A percentile compares a stretch with the other conserved stretches of the same genome.
Conservation (phyloP, 116 monocot species). For the Papilionanthe hybrid region DNA sequence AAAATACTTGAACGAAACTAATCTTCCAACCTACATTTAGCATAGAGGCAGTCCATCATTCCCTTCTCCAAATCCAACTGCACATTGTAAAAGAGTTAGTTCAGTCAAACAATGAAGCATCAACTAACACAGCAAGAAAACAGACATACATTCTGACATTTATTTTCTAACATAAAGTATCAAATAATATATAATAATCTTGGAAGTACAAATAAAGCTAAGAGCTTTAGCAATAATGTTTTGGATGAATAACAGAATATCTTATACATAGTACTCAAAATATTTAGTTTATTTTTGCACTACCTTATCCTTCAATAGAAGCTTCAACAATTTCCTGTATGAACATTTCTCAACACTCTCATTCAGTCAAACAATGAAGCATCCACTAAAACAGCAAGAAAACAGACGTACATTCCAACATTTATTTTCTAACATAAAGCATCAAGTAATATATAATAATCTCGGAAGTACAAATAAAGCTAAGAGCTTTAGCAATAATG, state of each 20-base stretch:
- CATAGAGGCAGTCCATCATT: slow-evolving; percentile 98
- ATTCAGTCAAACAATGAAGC: background rate
- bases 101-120: background rate
- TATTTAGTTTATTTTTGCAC: background rate
- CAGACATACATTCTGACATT: background rate
- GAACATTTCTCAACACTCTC: no score
- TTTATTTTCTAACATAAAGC: background rate
- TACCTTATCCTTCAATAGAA: background rate
- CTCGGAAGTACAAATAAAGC: background rate
- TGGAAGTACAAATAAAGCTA: background rate
- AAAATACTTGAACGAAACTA: background rate
- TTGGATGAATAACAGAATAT: background rate
- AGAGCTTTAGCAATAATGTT: background rate
- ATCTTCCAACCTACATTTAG: slow-evolving; percentile 62
- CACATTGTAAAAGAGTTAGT: background rate
- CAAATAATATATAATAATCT: background rate
- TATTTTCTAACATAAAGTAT: background rate
- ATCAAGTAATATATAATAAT: background rate
- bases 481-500: background rate
- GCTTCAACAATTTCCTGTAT: background rate
- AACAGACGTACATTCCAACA: background rate
- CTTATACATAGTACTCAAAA: background rate
- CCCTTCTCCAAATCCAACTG: slow-evolving; percentile 94
- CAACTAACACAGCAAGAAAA: background rate
- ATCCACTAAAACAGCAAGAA: background rate